These are phyloP conservation scores for Warburgia ugandensis DNA, from an alignment of 164 flowering plant genomes.

Conservation along the genomic window DNA sequence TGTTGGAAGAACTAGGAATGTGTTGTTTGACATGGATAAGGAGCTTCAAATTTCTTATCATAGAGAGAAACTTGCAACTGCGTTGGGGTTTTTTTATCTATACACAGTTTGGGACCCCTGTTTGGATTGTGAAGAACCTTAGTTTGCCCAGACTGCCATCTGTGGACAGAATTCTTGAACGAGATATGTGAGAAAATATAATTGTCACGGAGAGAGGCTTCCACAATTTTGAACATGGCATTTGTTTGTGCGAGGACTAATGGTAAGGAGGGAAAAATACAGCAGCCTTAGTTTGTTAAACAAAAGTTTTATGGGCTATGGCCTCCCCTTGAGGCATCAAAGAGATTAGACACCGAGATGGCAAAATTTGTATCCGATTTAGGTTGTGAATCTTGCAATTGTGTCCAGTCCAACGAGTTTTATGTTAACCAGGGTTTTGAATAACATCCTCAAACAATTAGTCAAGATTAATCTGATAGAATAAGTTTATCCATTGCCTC, in stretches of 20 bases:
- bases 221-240: slow-evolving; percentile 8
- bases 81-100: slow-evolving; percentile 6
- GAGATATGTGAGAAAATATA: slow-evolving; percentile 8
- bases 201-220: slow-evolving; percentile 6
- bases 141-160: slow-evolving; percentile 8
- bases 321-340: no score
- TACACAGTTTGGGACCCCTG: neutral
- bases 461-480: no score
- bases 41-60: slow-evolving; percentile 6
- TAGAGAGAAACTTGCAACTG: slow-evolving; percentile 9
- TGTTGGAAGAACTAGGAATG: slow-evolving; percentile 4
- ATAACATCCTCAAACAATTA: no score
- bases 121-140: slow-evolving; percentile 10
- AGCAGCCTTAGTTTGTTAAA: no score
- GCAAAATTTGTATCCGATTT: no score
- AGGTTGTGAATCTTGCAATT: no score
- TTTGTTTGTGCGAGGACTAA: slow-evolving; percentile 7
- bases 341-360: no score
- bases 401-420: no score
- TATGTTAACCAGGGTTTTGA: no score
- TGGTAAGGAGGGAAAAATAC: slow-evolving; percentile 3
- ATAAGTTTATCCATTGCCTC: no score
- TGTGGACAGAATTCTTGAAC: slow-evolving; percentile 1
- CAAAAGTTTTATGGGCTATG: no score
- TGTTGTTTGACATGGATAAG: slow-evolving; percentile 6